Percentiles rank a stretch among this genome's conserved stretches.
These are phyloP conservation scores for Porpolomopsis calyptriformis DNA, from an alignment of 768 basidiomycete genomes.

Conservation along the genomic window DNA sequence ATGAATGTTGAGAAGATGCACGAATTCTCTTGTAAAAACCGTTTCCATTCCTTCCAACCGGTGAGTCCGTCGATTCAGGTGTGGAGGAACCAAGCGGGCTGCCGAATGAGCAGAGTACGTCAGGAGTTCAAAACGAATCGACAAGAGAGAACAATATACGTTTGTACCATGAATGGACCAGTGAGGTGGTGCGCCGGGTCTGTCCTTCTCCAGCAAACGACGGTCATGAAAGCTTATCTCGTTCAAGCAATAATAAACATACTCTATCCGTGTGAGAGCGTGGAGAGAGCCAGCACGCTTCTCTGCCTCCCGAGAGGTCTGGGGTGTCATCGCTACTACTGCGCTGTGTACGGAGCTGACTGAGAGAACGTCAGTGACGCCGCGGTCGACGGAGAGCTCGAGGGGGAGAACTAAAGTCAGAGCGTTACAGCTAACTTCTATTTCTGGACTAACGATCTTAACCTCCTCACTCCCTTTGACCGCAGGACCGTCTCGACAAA, in stretches of 20 bases:
- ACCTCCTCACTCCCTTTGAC: too few relatives aligned
- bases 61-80: slow-evolving; percentile 27
- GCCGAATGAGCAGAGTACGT: slow-evolving; percentile 9
- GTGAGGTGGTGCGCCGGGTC: slow-evolving; percentile 52
- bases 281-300: slow-evolving; percentile 11
- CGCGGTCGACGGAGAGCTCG: too few relatives aligned
- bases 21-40: not conserved
- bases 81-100: slow-evolving; percentile 33
- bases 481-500: too few relatives aligned
- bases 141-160: slow-evolving; percentile 28
- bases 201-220: slow-evolving; percentile 24
- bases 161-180: slow-evolving; percentile 53
- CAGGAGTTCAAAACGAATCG: not conserved
- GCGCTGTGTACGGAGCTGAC: too few relatives aligned
- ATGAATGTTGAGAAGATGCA: not conserved
- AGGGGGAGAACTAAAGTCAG: too few relatives aligned
- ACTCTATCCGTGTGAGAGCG: slow-evolving; percentile 22
- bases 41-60: slow-evolving; percentile 14
- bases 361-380: not conserved
- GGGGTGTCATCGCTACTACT: not conserved
- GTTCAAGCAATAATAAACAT: slow-evolving; percentile 8
- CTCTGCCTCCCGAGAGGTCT: not conserved
- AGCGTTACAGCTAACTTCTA: too few relatives aligned
- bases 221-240: not conserved
- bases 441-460: too few relatives aligned